Conservation (phyloP, 495 filamentous ascomycete species). For the Poronia punctata region DNA sequence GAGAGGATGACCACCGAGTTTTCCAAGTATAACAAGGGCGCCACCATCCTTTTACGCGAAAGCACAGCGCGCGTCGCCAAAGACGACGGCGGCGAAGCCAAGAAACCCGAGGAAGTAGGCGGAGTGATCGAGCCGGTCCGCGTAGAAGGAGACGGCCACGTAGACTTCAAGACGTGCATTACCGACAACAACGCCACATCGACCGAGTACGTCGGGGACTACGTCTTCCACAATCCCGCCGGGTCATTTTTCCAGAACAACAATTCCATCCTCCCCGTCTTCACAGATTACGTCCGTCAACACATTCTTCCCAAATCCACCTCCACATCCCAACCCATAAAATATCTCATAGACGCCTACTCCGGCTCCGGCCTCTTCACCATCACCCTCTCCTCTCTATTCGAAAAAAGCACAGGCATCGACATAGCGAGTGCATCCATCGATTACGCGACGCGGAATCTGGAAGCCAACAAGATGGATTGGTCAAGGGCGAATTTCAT, state of each 20-base stretch:
- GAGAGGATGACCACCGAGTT: slow-evolving; percentile 63
- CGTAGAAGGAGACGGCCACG: slow-evolving; percentile 37
- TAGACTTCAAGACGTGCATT: slow-evolving; percentile 76
- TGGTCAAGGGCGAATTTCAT: slow-evolving; percentile 61
- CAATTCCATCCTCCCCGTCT: slow-evolving; percentile 89
- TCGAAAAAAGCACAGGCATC: slow-evolving; percentile 46
- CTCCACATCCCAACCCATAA: slow-evolving; percentile 40
- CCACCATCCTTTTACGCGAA: slow-evolving; percentile 84
- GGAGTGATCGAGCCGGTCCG: slow-evolving; percentile 14
- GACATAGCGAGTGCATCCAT: slow-evolving; percentile 63
- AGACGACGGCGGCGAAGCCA: slow-evolving; percentile 8
- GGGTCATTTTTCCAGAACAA: slow-evolving; percentile 99
- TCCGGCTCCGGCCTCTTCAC: slow-evolving; percentile 96
- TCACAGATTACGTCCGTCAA: slow-evolving; percentile 85
- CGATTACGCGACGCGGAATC: slow-evolving; percentile 66
- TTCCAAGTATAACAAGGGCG: slow-evolving; percentile 66
- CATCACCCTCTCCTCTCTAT: slow-evolving; percentile 79
- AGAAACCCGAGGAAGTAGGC: slow-evolving; percentile 1
- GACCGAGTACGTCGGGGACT: slow-evolving; percentile 81
- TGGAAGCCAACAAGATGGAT: slow-evolving; percentile 62
- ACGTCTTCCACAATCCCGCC: slow-evolving; percentile 81
- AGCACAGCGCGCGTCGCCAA: slow-evolving; percentile 65
- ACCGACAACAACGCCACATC: slow-evolving; percentile 74
- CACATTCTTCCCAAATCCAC: slow-evolving; percentile 54
- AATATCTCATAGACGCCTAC: slow-evolving; percentile 92